A percentile compares a stretch with the other conserved stretches of the same genome.
Evolutionary conservation across 306 rosid genomes (phyloP).

Genomic region (Trifolium repens): DNA sequence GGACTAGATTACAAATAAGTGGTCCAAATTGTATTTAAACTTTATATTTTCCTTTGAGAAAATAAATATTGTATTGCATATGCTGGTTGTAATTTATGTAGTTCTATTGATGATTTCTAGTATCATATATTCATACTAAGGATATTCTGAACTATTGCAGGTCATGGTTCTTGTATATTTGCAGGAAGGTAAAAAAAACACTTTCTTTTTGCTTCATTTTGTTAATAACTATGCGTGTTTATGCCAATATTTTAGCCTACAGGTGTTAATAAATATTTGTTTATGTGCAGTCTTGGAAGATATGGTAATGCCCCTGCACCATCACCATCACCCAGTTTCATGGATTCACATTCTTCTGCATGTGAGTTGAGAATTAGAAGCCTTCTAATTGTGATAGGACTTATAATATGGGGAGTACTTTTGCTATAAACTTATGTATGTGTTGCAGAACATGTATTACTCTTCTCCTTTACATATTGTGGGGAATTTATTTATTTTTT

Average conservation of each 20-base stretch:
- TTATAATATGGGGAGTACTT: constrained; percentile 51
- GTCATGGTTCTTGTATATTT: constrained; percentile 73
- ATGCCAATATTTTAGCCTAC: constrained; percentile 23
- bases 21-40: no score
- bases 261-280: constrained; percentile 25
- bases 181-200: constrained; percentile 61
- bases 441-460: constrained; percentile 24
- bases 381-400: constrained; percentile 50
- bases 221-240: background rate
- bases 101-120: background rate
- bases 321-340: constrained; percentile 70
- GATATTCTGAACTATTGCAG: constrained; percentile 47
- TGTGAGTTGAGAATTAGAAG: constrained; percentile 50
- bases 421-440: constrained; percentile 47
- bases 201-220: constrained; percentile 33
- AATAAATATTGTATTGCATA: no score
- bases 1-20: no score
- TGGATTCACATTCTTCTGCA: constrained; percentile 57
- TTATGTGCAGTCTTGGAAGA: constrained; percentile 62
- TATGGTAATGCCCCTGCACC: constrained; percentile 67
- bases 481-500: constrained; percentile 21
- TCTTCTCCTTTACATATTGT: constrained; percentile 41
- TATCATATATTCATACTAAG: constrained; percentile 1
- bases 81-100: no score
- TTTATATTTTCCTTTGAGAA: no score